Conservation (phyloP, 768 basidiomycete species). For the Exsudoporus frostii region DNA sequence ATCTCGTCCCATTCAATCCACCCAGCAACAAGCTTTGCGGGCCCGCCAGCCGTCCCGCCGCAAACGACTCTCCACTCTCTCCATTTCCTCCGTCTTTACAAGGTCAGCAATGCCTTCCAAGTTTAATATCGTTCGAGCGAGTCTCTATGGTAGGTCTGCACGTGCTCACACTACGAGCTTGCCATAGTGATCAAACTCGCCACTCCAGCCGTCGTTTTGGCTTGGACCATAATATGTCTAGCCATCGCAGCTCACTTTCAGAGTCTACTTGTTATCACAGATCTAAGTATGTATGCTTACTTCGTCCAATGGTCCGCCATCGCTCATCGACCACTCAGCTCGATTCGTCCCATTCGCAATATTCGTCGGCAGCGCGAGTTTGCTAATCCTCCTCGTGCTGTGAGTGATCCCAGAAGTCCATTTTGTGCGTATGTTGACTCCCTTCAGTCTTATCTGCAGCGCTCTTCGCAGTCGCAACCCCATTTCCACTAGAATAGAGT, state of each 20-base stretch:
- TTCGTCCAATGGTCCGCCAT: neutral
- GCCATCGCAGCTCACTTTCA: conserved; percentile 80
- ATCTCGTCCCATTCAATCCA: conserved; percentile 16
- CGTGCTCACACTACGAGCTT: neutral
- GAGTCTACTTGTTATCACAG: conserved; percentile 63
- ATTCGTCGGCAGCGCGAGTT: conserved; percentile 70
- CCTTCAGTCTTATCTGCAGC: conserved; percentile 58
- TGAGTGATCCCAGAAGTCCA: conserved; percentile 34
- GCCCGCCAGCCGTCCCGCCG: conserved; percentile 32
- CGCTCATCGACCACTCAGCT: conserved; percentile 42
- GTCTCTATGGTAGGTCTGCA: conserved; percentile 57
- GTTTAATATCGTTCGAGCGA: conserved; percentile 67
- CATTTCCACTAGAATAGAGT: conserved; percentile 73
- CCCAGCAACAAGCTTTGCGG: conserved; percentile 20
- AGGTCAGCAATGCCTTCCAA: conserved; percentile 58
- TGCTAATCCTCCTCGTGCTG: conserved; percentile 68
- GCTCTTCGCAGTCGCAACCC: conserved; percentile 67
- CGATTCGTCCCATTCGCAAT: conserved; percentile 85
- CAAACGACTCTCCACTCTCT: conserved; percentile 33
- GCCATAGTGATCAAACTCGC: conserved; percentile 5
- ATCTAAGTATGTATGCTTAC: conserved; percentile 60
- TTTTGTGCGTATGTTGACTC: conserved; percentile 1
- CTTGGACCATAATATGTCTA: conserved; percentile 77
- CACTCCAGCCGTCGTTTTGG: conserved; percentile 54
- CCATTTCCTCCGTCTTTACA: conserved; percentile 30